Evolutionary conservation across 495 filamentous ascomycete species (phyloP), one percentile per base, ranked within the genome.

Genomic region (Neurospora terricola): DNA sequence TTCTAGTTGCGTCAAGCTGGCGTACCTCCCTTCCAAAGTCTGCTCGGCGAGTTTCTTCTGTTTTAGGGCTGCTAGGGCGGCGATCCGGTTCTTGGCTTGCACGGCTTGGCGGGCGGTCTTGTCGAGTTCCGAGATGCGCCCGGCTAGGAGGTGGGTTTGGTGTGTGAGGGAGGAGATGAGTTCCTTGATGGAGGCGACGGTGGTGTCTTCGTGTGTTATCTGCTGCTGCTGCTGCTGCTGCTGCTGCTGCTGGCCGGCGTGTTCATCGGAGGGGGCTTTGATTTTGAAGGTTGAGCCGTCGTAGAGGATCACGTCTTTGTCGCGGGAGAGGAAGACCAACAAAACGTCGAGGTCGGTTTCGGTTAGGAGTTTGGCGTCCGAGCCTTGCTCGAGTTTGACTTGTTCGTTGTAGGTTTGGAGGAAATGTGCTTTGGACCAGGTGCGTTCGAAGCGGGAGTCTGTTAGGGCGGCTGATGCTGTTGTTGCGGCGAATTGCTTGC

Each of bases 231-330:
- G 62, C 14, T 4, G 37, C 38, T 12, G 62, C 14, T 4, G 37
- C 1, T 59, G 34, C 38, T 12, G 62, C n/a, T 4, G 37, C 21
- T 83, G 76, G 6, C 77, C 43, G 7, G 83, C 80, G 23, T n/a
- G n/a, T n/a, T 86, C 80, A 36, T 84, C 80, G 38, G 80, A 81
- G 9, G 83, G 71, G 5, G 75, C 78, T 75, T 86, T 88, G 81
- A 99, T 92, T 80, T 92, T 94, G 77, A 98, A 88, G 0, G 88
- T 94, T 80, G 88, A 75, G 10, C 89, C 88, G 77, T 94, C 90
- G 80, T 90, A 92, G 62, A 86, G 84, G 62, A 93, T 82, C 38
- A 85, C 79, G 21, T 81, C 82, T 70, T 88, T 89, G 77, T 97
- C 93, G 69, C 93, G 86, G 27, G 88, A 86, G 54, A 97, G 80